These are phyloP conservation scores for Pleurotus salmoneostramineus DNA, from an alignment of 768 basidiomycete species.

Conservation along the genomic window DNA sequence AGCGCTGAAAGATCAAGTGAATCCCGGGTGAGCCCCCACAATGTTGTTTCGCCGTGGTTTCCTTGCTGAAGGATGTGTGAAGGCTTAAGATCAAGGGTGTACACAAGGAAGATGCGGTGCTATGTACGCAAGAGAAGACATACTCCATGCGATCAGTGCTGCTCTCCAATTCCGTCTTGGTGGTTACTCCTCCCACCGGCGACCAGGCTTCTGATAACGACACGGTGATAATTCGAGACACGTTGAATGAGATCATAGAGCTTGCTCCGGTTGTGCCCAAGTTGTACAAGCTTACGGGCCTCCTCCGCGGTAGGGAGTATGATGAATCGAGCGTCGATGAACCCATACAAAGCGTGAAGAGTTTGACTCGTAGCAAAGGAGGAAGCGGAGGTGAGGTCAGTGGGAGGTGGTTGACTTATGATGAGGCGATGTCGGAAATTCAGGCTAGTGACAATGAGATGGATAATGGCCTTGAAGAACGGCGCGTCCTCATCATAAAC, in stretches of 20 bases:
- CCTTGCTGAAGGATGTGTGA: neutral
- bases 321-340: conserved; percentile 59
- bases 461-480: conserved; percentile 54
- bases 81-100: conserved; percentile 82
- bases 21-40: conserved; percentile 23
- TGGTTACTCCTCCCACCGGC: conserved; percentile 48
- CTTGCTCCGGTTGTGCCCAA: conserved; percentile 74
- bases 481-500: conserved; percentile 68
- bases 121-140: conserved; percentile 81
- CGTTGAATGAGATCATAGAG: conserved; percentile 82
- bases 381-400: neutral
- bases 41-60: too few relatives aligned
- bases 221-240: conserved; percentile 69
- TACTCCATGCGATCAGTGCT: conserved; percentile 82
- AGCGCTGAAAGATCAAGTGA: conserved; percentile 29
- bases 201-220: conserved; percentile 14
- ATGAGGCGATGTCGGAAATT: conserved; percentile 56
- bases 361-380: conserved; percentile 13
- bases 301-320: conserved; percentile 67
- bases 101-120: conserved; percentile 79
- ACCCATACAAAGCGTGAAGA: conserved; percentile 19
- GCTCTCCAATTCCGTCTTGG: conserved; percentile 82
- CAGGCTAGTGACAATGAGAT: conserved; percentile 86
- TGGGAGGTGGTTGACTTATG: conserved; percentile 46
- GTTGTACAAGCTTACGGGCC: conserved; percentile 56